Percentiles rank a stretch among this genome's conserved stretches.
Evolutionary conservation across 257 asterid species (phyloP).

Genomic region (Marsdenia floribunda): DNA sequence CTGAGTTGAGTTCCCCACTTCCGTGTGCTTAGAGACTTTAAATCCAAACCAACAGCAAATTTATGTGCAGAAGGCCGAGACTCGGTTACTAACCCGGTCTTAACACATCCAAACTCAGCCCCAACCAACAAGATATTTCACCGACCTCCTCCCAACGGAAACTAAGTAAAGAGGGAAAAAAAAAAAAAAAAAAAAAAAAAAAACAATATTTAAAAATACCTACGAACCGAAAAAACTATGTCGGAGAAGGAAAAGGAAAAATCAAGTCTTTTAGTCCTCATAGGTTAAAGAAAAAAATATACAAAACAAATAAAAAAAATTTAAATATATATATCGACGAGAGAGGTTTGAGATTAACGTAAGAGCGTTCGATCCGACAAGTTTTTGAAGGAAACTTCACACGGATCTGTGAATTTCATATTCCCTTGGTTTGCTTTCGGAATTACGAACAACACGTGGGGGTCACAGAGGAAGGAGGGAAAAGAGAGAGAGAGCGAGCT

Average conservation of each 20-base stretch:
- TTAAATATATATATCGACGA: background rate
- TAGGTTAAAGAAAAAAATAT: background rate
- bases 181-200: background rate
- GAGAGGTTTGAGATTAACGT: background rate
- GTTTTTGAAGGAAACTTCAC: background rate
- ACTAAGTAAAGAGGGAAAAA: background rate
- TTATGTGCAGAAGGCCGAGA: background rate
- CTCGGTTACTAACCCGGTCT: constrained; percentile 4
- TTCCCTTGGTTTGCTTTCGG: background rate
- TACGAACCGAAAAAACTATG: background rate
- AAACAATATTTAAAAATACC: background rate
- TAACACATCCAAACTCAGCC: background rate
- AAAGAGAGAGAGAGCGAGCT: background rate
- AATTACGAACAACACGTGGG: background rate
- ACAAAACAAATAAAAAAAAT: background rate
- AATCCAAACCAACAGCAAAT: background rate
- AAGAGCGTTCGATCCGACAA: background rate
- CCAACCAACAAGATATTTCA: background rate
- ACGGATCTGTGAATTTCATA: background rate
- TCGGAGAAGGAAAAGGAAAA: background rate
- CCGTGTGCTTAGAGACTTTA: background rate
- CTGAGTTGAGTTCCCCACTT: background rate
- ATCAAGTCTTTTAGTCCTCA: background rate
- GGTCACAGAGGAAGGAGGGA: background rate
- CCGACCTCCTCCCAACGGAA: background rate